Percentiles rank a stretch among this genome's conserved stretches.
Evolutionary conservation across 306 rosid genomes (phyloP).

Genomic region (Ceratonia siliqua): DNA sequence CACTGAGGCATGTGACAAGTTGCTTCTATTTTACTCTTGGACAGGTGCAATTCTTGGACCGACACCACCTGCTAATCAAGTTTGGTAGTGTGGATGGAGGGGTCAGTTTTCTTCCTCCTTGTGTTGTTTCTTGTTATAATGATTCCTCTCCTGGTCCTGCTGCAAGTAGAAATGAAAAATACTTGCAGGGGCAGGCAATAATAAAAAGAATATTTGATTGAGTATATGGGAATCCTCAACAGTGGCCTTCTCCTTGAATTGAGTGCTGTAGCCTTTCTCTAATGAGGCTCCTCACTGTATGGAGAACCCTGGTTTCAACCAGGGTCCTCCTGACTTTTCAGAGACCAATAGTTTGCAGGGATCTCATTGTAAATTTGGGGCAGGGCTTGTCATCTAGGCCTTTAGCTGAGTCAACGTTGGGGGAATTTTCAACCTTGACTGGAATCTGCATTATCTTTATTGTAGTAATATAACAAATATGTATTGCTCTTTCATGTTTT

Average conservation of each 20-base stretch:
- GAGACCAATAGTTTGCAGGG: not conserved
- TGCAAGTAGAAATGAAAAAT: slow-evolving; percentile 3
- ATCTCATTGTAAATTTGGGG: slow-evolving; percentile 1
- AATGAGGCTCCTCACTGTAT: not conserved
- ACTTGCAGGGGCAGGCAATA: slow-evolving; percentile 8
- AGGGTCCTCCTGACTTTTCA: not conserved
- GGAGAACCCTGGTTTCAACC: slow-evolving; percentile 6
- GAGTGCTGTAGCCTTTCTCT: not conserved
- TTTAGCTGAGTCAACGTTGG: slow-evolving; percentile 10
- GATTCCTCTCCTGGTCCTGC: slow-evolving; percentile 11
- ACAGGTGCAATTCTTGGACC: slow-evolving; percentile 99
- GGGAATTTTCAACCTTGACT: slow-evolving; percentile 12
- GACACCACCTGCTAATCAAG: slow-evolving; percentile 92
- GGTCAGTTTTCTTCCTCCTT: slow-evolving; percentile 61
- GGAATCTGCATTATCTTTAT: slow-evolving; percentile 20
- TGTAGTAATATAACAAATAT: slow-evolving; percentile 25
- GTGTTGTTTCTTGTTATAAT: slow-evolving; percentile 8
- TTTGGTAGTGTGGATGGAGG: slow-evolving; percentile 96
- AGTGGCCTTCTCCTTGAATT: not conserved
- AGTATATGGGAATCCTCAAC: not conserved
- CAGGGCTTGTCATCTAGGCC: not conserved
- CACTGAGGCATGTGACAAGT: slow-evolving; percentile 44
- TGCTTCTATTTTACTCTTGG: slow-evolving; percentile 53
- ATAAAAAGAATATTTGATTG: not conserved
- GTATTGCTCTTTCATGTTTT: slow-evolving; percentile 39